These are phyloP conservation scores for Ceratocystis cubensis DNA, from an alignment of 2,329 filamentous ascomycete genomes.

Conservation along the genomic window DNA sequence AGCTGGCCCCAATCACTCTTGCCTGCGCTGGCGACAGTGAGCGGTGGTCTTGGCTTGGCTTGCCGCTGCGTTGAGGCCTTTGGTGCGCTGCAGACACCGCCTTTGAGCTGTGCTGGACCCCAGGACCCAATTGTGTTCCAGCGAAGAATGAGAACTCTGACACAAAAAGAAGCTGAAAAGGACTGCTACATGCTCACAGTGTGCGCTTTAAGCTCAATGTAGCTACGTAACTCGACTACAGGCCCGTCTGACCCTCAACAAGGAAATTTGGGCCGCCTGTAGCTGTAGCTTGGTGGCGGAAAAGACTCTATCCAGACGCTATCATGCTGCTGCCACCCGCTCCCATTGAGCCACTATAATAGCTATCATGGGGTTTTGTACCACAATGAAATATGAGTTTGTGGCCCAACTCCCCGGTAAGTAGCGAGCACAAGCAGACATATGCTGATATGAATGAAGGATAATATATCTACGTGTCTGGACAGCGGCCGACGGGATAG, in stretches of 20 bases:
- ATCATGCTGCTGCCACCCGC: neutral
- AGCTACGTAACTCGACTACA: neutral
- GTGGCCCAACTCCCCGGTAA: neutral
- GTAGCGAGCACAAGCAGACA: neutral
- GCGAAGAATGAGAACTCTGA: neutral
- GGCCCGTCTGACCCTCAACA: too few relatives aligned
- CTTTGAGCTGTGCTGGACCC: neutral
- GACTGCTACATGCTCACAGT: neutral
- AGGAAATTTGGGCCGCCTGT: too few relatives aligned
- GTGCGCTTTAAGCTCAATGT: neutral
- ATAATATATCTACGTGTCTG: neutral
- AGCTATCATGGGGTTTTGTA: neutral
- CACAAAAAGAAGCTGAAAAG: neutral
- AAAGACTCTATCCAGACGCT: neutral
- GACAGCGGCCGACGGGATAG: neutral
- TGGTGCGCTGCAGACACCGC: too few relatives aligned
- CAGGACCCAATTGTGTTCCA: neutral
- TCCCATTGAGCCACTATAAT: neutral
- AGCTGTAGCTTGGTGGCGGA: neutral
- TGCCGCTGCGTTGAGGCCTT: too few relatives aligned
- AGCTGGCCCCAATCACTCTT: too few relatives aligned
- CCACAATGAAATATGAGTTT: neutral
- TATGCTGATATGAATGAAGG: neutral
- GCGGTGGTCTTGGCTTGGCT: too few relatives aligned
- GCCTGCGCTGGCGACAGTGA: too few relatives aligned